Base-by-base conservation (phyloP, 2,329 filamentous ascomycete genomes). In the Diaporthe sp. region DNA sequence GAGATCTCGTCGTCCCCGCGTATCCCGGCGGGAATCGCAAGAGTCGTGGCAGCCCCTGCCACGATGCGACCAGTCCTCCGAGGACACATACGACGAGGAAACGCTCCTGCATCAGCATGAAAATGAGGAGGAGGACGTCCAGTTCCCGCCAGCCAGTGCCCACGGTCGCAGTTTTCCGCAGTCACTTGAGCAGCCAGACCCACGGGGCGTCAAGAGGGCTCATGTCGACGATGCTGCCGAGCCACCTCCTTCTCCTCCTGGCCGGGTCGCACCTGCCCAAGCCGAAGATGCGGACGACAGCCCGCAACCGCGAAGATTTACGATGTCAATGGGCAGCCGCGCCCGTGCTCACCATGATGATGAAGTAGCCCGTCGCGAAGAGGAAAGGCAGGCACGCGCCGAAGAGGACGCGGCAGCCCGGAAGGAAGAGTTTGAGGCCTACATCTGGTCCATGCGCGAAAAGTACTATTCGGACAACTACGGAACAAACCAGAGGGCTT, bases 371-470 rank as follows among this genome's bases (percentile, higher is more conserved):
- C 19, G 6, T 22, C 42, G 8, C 42, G 38, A 71, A n/a, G 42
- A 52, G 35, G 52, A 22, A 22, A 54, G 4, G 15, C n/a, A 12
- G 17, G 30, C 55, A 8, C n/a, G 8, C 4, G 35, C n/a, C 13
- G 10, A 40, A 19, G 33, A 9, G 8, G 5, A 28, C 12, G 7
- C 5, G 33, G 33, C n/a, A 33, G 19, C 8, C 57, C 45, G 54
- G 13, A 9, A 10, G 4, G 22, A 33, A n/a, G 17, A 72, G n/a
- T 78, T 77, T 66, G 70, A 73, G 9, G 60, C 75, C 2, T 30
- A 75, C 25, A 77, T 77, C 75, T 73, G 72, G 10, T 42, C 55
- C 25, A 72, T 58, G 33, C 76, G 75, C 13, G 75, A 71, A n/a
- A 68, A 33, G 9, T 76, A 76, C 28, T 74, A 79, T 13, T 64